Evolutionary conservation across 2,329 filamentous ascomycete species (phyloP), one percentile per base, ranked within the genome.

Genomic region (Aspergillus arachidicola): DNA sequence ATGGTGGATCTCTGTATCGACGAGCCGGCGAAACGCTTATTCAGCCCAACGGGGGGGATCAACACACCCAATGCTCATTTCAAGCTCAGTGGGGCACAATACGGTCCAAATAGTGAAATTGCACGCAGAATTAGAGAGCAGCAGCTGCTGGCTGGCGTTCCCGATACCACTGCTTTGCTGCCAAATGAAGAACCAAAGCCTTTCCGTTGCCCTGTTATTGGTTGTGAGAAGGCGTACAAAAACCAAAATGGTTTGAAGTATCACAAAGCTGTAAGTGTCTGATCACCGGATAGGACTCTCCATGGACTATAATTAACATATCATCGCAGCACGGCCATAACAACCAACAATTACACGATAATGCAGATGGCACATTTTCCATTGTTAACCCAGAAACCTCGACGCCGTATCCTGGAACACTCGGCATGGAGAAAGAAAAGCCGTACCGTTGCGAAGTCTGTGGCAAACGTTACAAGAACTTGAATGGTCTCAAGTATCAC

Each of bases 401-500:
- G 32, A 87, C 93, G 1, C 95, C 95, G 0, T 99, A 98, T 69
- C 95, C 95, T 0, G 95, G 95, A 36, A 98, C 95, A 1, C 84
- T 97, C 41, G 95, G 95, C n/a, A 99, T 99, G 95, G 95, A 99
- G 81, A 99, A 98, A 78, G 94, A 98, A 82, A 99, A 99, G 83
- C 95, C 95, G 3, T 98, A 98, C 78, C 94, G 94, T 75, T 99
- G 95, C 78, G 94, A 98, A 68, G 91, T 93, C 12, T 99, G 95
- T 76, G 94, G 94, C 72, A 99, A 99, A 83, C 91, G 95, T 58
- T 99, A 99, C 82, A 99, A 99, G 88, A 99, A 99, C 75, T 80
- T 99, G 65, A 99, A 99, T 79, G 95, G 95, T 7, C 86, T 99
- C 66, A 99, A 99, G 88, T 99, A 99, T 76, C 88, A 91, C 81